Conservation (phyloP, 2,329 filamentous ascomycete genomes). For the Neofusicoccum laricinum region DNA sequence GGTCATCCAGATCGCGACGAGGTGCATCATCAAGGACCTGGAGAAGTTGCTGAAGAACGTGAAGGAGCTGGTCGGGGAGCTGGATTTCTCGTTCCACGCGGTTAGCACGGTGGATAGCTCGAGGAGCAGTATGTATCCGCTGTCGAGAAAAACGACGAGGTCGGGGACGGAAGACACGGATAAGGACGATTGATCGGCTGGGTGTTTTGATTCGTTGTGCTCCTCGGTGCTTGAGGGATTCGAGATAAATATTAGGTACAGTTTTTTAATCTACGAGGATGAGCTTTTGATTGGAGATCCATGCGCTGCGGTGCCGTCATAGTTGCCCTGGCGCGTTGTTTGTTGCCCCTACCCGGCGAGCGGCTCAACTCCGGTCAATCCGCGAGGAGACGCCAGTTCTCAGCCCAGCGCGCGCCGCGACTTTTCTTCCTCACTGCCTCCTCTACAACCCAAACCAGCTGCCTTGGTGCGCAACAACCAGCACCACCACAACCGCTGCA, state of each 20-base stretch:
- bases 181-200: slow-evolving; percentile 1
- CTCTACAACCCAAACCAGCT: background rate
- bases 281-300: too few relatives aligned
- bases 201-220: background rate
- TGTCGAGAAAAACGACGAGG: slow-evolving; percentile 3
- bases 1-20: slow-evolving; percentile 68
- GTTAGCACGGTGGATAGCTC: slow-evolving; percentile 27
- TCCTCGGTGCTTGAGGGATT: background rate
- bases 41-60: slow-evolving; percentile 61
- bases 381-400: background rate
- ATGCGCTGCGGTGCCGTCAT: too few relatives aligned
- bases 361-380: background rate
- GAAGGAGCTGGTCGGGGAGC: slow-evolving; percentile 66
- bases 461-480: too few relatives aligned
- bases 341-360: background rate
- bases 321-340: background rate
- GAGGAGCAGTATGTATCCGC: background rate
- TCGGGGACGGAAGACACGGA: background rate
- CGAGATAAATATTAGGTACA: background rate
- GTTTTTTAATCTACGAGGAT: too few relatives aligned
- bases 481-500: too few relatives aligned
- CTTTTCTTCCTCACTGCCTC: background rate
- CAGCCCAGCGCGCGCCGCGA: background rate
- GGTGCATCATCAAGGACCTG: slow-evolving; percentile 67
- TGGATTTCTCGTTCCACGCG: slow-evolving; percentile 69